phyloP scores from a whole-genome alignment of 2,329 filamentous ascomycete species.

The Fusarium goolgardi region DNA sequence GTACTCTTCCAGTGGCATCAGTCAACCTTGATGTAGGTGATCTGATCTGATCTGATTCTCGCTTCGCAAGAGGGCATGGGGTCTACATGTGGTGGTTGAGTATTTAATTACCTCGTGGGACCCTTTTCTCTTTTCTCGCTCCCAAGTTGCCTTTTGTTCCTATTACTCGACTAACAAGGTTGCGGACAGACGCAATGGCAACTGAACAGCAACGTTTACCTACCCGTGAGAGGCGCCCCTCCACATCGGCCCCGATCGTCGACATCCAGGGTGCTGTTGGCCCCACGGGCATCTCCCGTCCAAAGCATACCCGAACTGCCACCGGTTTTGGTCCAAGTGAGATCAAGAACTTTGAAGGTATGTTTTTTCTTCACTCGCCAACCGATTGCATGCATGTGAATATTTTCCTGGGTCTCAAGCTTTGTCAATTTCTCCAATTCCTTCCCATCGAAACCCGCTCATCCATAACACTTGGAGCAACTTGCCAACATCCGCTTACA shows the following conservation, averaged over 20 bases:
- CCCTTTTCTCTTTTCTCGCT: conserved; percentile 23
- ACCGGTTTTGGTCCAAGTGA: conserved; percentile 92
- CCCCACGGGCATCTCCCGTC: conserved; percentile 85
- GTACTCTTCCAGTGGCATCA: conserved; percentile 38
- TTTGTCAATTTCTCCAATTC: neutral
- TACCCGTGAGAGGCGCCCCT: conserved; percentile 81
- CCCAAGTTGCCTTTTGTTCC: conserved; percentile 9
- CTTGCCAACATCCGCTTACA: conserved; percentile 21
- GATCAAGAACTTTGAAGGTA: conserved; percentile 93
- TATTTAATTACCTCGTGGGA: conserved; percentile 38
- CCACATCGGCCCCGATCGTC: conserved; percentile 82
- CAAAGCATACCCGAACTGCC: conserved; percentile 97
- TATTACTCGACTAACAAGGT: conserved; percentile 33
- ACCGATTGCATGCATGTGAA: neutral
- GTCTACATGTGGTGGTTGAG: conserved; percentile 21
- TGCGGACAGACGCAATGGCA: conserved; percentile 47
- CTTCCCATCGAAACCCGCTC: neutral
- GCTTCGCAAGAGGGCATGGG: conserved; percentile 34
- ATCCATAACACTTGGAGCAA: neutral
- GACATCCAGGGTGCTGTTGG: conserved; percentile 88
- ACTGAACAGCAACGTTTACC: conserved; percentile 57
- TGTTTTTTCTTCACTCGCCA: conserved; percentile 40
- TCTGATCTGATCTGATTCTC: conserved; percentile 48
- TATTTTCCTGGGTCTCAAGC: neutral
- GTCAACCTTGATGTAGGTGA: conserved; percentile 45